Conservation (phyloP, 2,329 filamentous ascomycete genomes). For the Cercospora sojina region DNA sequence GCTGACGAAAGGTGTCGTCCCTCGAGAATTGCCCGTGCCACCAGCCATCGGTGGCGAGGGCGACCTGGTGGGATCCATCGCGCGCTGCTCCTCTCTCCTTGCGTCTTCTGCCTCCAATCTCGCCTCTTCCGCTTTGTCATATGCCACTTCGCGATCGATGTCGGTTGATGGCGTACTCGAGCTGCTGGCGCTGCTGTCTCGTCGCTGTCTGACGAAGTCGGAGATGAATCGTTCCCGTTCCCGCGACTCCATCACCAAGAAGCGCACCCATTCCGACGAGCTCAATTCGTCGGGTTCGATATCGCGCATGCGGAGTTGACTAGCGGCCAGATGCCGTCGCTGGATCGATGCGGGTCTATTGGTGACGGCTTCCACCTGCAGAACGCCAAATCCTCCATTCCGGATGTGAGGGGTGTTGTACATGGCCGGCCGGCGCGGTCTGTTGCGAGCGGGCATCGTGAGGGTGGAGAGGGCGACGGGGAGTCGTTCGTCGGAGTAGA, state of each 20-base stretch:
- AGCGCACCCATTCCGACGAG: conserved; percentile 38
- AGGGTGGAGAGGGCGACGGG: conserved; percentile 2
- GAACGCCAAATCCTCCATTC: conserved; percentile 37
- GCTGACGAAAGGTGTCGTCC: conserved; percentile 33
- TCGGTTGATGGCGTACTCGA: conserved; percentile 18
- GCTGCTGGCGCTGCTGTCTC: conserved; percentile 30
- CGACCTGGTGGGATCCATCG: conserved; percentile 14
- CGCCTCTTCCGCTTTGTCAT: conserved; percentile 37
- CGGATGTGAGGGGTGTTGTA: conserved; percentile 39
- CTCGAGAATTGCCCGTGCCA: conserved; percentile 4
- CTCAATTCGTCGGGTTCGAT: conserved; percentile 39
- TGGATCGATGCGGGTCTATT: conserved; percentile 38
- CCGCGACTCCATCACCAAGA: conserved; percentile 37
- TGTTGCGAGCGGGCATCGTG: conserved; percentile 30
- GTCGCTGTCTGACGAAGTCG: conserved; percentile 31
- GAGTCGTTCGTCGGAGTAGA: conserved; percentile 2
- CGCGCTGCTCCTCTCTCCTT: conserved; percentile 22
- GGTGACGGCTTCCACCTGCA: conserved; percentile 38
- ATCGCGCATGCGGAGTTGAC: conserved; percentile 38
- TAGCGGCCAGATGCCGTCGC: conserved; percentile 37
- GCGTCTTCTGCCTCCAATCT: conserved; percentile 32
- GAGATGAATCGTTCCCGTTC: conserved; percentile 39
- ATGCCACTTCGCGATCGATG: conserved; percentile 24
- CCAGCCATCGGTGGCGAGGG: conserved; percentile 10
- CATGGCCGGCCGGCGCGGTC: conserved; percentile 33